Evolutionary conservation across 2,329 filamentous ascomycete species (phyloP), one percentile per base, ranked within the genome.

Genomic region (Fusarium irregulare): DNA sequence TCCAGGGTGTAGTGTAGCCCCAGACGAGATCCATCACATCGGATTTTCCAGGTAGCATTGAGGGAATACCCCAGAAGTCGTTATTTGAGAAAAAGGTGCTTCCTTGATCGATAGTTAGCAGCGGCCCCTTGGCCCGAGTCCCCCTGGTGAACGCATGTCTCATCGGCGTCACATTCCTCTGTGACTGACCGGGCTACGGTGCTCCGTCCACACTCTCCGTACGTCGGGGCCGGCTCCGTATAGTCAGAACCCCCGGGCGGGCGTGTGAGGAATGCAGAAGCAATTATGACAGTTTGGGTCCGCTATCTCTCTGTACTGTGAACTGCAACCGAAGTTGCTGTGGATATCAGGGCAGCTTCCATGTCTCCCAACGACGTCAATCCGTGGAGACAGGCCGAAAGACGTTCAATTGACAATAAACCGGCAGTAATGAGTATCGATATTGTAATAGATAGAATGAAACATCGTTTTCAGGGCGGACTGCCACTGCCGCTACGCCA

Each of bases 111-210:
- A 42, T 60, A 53, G 61, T 46, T 57, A 28, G 61, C 34, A 62
- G 57, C 54, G 47, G 60, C 28, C 60, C 57, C 64, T 60, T 62
- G 50, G 34, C 42, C 58, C 46, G 47, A 27, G 42, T 20, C 30
- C 60, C 65, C 56, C 41, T 56, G 56, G 47, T 51, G 55, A 55
- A n/a, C 30, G 25, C 37, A 50, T 70, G 69, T 70, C 58, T 70
- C 68, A 73, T 63, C 45, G 58, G 59, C 49, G 50, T 71, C 72
- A 74, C 66, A 75, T 75, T 75, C 73, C 73, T 72, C 45, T 18
- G 23, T 51, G 23, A 28, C 21, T 51, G 49, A 51, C 30, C 51
- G 30, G 44, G 14, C 50, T 68, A 55, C 50, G 59, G 55, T 66
- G 49, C 58, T 53, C 66, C 71, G 62, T 68, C 60, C 58, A 69